Evolutionary conservation across 2,329 filamentous ascomycete species (phyloP).

Genomic region (Cladosporium sp.): DNA sequence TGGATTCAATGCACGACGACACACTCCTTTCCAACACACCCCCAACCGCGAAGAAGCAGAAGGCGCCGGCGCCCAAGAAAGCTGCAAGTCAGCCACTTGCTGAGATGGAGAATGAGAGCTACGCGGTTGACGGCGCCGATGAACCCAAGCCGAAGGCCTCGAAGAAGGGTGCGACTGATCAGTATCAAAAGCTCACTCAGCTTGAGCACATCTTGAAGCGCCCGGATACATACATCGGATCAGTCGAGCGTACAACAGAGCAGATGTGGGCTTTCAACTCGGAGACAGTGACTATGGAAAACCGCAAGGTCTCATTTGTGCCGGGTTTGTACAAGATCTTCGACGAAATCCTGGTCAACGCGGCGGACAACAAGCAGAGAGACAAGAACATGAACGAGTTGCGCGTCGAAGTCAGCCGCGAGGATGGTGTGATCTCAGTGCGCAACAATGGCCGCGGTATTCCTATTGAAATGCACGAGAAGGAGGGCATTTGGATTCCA

Average conservation of each 20-base stretch:
- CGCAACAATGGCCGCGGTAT: slow-evolving; percentile 97
- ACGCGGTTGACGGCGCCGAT: slow-evolving; percentile 61
- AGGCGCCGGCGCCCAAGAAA: slow-evolving; percentile 67
- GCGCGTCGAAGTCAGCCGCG: slow-evolving; percentile 76
- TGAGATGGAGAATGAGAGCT: slow-evolving; percentile 55
- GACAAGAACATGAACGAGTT: slow-evolving; percentile 85
- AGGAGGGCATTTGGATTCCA: slow-evolving; percentile 89
- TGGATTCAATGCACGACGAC: slow-evolving; percentile 46
- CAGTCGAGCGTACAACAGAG: slow-evolving; percentile 79
- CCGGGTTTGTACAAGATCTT: slow-evolving; percentile 99
- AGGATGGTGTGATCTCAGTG: slow-evolving; percentile 80
- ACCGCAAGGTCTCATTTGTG: slow-evolving; percentile 75
- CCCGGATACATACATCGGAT: slow-evolving; percentile 97
- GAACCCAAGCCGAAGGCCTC: slow-evolving; percentile 45
- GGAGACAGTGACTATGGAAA: slow-evolving; percentile 77
- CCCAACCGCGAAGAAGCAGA: slow-evolving; percentile 75
- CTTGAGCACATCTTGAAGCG: slow-evolving; percentile 96
- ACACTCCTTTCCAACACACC: slow-evolving; percentile 77
- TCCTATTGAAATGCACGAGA: slow-evolving; percentile 86
- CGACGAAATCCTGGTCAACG: slow-evolving; percentile 97
- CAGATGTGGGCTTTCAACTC: slow-evolving; percentile 98
- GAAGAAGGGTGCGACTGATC: slow-evolving; percentile 59
- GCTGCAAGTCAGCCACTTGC: slow-evolving; percentile 52
- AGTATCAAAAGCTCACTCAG: slow-evolving; percentile 84
- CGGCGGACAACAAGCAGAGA: slow-evolving; percentile 95